A percentile compares a stretch with the other conserved stretches of the same genome.
Evolutionary conservation across 257 asterid species (phyloP).

Genomic region (Nicotiana tabacum): DNA sequence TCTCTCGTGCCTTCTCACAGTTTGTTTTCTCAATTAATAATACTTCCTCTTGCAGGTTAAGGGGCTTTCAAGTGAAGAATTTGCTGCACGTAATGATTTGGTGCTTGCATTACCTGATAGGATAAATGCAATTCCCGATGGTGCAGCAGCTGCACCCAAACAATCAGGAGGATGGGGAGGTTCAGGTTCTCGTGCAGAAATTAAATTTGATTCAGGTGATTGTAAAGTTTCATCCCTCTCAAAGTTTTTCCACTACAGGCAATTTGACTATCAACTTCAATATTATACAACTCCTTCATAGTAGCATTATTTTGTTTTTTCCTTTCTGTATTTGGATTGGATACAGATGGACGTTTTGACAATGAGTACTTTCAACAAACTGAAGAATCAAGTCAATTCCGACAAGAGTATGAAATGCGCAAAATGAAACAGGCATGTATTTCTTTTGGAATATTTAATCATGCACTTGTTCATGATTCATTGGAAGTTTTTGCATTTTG

Average conservation of each 20-base stretch:
- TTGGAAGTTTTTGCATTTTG: background rate
- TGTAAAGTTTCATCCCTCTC: background rate
- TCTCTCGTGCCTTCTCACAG: too few relatives aligned
- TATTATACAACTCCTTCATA: background rate
- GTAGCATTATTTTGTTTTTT: background rate
- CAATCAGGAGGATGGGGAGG: constrained; percentile 83
- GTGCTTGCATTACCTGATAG: constrained; percentile 85
- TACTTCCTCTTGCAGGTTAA: constrained; percentile 45
- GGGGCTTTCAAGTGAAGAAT: constrained; percentile 81
- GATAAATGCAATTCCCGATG: constrained; percentile 91
- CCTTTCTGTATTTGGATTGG: constrained; percentile 9
- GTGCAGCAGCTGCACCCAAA: constrained; percentile 76
- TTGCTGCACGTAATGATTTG: constrained; percentile 77
- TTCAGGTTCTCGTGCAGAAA: constrained; percentile 78
- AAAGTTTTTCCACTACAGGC: background rate
- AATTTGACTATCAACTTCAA: background rate
- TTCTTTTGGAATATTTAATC: background rate
- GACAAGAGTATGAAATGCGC: constrained; percentile 92
- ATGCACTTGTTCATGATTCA: background rate
- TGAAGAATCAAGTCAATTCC: constrained; percentile 80
- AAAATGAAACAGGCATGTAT: constrained; percentile 80
- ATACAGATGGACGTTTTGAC: constrained; percentile 75
- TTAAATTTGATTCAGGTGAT: constrained; percentile 84
- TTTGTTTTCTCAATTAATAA: background rate
- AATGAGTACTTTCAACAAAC: constrained; percentile 83